phyloP scores from a whole-genome alignment of 768 basidiomycete species.

The Tricholomella constricta region DNA sequence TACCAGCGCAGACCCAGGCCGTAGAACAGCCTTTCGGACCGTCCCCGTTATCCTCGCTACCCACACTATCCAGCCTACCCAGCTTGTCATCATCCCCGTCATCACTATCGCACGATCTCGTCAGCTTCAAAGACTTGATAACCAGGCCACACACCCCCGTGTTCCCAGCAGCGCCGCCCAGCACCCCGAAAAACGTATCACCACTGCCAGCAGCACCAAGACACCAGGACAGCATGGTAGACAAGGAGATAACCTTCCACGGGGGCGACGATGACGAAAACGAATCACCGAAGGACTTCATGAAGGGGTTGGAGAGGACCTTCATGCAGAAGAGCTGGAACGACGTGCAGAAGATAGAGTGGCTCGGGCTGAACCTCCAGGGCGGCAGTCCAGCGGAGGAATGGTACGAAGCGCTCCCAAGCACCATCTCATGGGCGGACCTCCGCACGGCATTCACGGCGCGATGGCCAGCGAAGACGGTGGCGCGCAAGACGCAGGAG shows the following conservation, averaged over 20 bases:
- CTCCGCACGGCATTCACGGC: not conserved
- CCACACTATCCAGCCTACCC: too few relatives aligned
- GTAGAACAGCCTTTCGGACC: too few relatives aligned
- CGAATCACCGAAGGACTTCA: not conserved
- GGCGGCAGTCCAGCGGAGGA: not conserved
- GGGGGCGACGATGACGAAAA: too few relatives aligned
- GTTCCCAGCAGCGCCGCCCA: not conserved
- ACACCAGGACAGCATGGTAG: too few relatives aligned
- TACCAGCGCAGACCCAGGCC: too few relatives aligned
- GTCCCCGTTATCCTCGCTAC: too few relatives aligned
- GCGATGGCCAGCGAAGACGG: not conserved
- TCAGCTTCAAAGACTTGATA: too few relatives aligned
- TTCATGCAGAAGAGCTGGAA: too few relatives aligned
- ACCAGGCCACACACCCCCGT: not conserved
- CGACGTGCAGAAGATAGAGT: not conserved
- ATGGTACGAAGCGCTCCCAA: not conserved
- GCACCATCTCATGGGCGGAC: not conserved
- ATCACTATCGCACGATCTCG: too few relatives aligned
- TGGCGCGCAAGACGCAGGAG: slow-evolving; percentile 1
- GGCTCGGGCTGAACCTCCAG: slow-evolving; percentile 1
- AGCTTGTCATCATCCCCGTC: too few relatives aligned
- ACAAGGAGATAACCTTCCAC: not conserved
- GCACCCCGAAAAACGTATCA: too few relatives aligned
- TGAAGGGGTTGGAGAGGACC: not conserved
- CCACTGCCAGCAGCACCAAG: not conserved